Evolutionary conservation across 139 green algal genomes (phyloP).

Genomic region (Chlorella ohadii): DNA sequence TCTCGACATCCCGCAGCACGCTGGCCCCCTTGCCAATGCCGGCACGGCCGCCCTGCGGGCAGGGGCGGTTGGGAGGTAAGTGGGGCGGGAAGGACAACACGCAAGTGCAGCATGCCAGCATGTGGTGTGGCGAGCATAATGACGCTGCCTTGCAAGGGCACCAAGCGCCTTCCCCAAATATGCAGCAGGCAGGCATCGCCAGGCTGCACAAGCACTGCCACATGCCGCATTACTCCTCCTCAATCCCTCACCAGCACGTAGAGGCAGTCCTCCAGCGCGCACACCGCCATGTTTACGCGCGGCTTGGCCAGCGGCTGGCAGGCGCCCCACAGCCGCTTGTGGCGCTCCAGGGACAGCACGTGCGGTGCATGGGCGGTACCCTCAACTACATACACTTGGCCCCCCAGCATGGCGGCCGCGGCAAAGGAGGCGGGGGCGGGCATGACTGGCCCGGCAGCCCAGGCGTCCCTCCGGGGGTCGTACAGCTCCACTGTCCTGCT

Average conservation of each 20-base stretch:
- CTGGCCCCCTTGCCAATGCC: constrained; percentile 31
- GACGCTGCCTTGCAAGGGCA: too few species aligned
- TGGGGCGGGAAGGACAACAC: too few species aligned
- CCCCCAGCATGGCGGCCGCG: constrained; percentile 18
- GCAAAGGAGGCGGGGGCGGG: constrained; percentile 25
- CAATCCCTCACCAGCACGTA: constrained; percentile 27
- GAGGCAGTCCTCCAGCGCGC: constrained; percentile 11
- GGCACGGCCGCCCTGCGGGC: constrained; percentile 36
- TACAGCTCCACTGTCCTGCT: constrained; percentile 65
- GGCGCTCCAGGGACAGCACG: constrained; percentile 12
- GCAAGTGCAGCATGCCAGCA: too few species aligned
- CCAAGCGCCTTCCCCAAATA: too few species aligned
- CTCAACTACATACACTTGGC: constrained; percentile 19
- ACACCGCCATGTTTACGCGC: constrained; percentile 39
- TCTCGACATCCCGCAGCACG: constrained; percentile 46
- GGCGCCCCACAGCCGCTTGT: not conserved
- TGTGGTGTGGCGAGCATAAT: too few species aligned
- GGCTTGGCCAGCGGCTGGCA: constrained; percentile 7
- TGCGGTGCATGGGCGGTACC: constrained; percentile 32
- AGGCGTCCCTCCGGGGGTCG: constrained; percentile 52
- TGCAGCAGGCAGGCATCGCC: too few species aligned
- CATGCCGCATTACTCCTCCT: too few species aligned
- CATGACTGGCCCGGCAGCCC: constrained; percentile 54
- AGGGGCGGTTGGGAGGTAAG: not conserved
- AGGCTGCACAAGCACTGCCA: too few species aligned